phyloP scores from a whole-genome alignment of 257 asterid genomes.

The Jacaranda copaia region DNA sequence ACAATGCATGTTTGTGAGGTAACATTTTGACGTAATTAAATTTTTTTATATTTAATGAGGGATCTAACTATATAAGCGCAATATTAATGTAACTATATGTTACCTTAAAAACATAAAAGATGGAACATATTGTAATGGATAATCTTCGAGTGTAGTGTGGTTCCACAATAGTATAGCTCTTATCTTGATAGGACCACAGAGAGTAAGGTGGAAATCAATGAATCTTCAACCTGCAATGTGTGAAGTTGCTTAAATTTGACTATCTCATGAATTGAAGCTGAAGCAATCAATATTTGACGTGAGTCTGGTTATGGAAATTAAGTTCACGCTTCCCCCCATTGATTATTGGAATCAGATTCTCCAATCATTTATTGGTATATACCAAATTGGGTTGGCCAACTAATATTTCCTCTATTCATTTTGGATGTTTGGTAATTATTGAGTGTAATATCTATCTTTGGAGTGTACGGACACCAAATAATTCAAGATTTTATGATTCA shows the following conservation, averaged over 20 bases:
- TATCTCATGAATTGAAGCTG: not conserved
- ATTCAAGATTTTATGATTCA: constrained; percentile 9
- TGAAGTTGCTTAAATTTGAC: not conserved
- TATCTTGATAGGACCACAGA: not conserved
- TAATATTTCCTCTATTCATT: not conserved
- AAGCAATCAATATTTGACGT: constrained; percentile 19
- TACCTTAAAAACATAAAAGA: too few species aligned
- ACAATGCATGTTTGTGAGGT: too few species aligned
- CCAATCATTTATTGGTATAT: constrained; percentile 15
- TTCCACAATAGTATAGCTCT: not conserved
- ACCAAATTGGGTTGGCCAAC: not conserved
- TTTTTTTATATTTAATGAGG: too few species aligned
- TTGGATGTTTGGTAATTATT: not conserved
- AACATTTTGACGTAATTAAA: too few species aligned
- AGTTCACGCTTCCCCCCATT: not conserved
- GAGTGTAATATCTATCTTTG: not conserved
- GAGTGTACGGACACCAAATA: not conserved
- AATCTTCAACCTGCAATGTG: not conserved
- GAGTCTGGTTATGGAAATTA: not conserved
- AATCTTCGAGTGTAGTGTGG: too few species aligned
- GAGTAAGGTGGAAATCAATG: not conserved
- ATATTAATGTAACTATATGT: too few species aligned
- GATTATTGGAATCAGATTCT: not conserved
- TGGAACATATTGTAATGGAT: too few species aligned
- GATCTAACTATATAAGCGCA: too few species aligned